Evolutionary conservation across 148 eudicot species (phyloP).

Genomic region (Fagopyrum homotropicum): DNA sequence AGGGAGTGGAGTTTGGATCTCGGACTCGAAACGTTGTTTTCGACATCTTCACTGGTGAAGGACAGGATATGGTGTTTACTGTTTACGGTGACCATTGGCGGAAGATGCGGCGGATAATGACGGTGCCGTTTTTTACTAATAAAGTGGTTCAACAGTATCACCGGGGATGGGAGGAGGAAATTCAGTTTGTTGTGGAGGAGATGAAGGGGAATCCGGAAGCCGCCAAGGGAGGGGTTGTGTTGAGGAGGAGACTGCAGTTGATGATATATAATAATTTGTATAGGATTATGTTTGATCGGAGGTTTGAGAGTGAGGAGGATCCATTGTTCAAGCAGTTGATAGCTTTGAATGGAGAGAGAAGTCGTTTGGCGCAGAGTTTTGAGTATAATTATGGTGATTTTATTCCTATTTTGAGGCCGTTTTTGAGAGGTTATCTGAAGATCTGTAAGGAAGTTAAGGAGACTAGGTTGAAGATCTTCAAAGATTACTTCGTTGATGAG

Average conservation of each 20-base stretch:
- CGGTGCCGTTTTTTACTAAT: constrained; percentile 46
- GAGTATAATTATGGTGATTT: constrained; percentile 56
- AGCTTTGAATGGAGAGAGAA: constrained; percentile 34
- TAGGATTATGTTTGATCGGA: constrained; percentile 41
- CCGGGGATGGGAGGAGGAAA: constrained; percentile 39
- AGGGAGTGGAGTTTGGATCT: constrained; percentile 53
- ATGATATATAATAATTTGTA: constrained; percentile 46
- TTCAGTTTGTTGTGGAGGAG: constrained; percentile 31
- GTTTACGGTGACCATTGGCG: constrained; percentile 48
- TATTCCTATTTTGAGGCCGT: constrained; percentile 43
- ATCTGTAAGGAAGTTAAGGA: constrained; percentile 38
- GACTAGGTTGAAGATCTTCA: constrained; percentile 35
- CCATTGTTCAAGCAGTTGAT: constrained; percentile 31
- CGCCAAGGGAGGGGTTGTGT: constrained; percentile 24
- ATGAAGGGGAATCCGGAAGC: constrained; percentile 17
- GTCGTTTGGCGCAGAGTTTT: constrained; percentile 49
- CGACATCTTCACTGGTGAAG: constrained; percentile 45
- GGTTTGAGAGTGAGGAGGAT: constrained; percentile 36
- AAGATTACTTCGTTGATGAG: constrained; percentile 28
- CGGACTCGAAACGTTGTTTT: constrained; percentile 47
- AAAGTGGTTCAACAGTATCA: constrained; percentile 38
- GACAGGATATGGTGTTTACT: constrained; percentile 56
- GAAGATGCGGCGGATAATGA: constrained; percentile 49
- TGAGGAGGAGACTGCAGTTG: constrained; percentile 37
- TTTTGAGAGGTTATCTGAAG: constrained; percentile 37